Evolutionary conservation across 441 rosid genomes (phyloP).

Genomic region (Isatis lusitanica): DNA sequence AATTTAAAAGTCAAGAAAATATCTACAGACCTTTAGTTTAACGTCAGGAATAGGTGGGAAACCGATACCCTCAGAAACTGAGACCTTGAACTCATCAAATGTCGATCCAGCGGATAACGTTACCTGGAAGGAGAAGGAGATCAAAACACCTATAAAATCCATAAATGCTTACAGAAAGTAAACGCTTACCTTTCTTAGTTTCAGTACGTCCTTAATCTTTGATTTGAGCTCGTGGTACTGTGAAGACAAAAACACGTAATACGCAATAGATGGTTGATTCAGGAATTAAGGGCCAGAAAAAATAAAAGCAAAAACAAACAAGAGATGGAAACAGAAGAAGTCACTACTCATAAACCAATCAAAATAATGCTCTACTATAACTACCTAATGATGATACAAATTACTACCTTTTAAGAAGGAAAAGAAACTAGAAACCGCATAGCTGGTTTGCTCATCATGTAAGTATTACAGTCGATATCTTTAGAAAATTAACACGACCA

Average conservation of each 20-base stretch:
- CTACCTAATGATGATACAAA: slow-evolving; percentile 6
- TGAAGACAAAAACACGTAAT: slow-evolving; percentile 20
- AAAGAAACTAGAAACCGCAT: not conserved
- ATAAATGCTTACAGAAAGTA: slow-evolving; percentile 8
- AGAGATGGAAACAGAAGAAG: slow-evolving; percentile 1
- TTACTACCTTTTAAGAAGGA: not conserved
- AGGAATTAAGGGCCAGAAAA: not conserved
- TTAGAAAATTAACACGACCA: not conserved
- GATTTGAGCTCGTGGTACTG: slow-evolving; percentile 66
- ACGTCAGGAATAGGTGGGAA: slow-evolving; percentile 47
- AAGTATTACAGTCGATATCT: not conserved
- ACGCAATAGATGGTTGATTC: slow-evolving; percentile 9
- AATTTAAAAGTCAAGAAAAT: not conserved
- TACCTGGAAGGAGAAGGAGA: slow-evolving; percentile 45
- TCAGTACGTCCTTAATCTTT: slow-evolving; percentile 59
- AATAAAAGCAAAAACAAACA: not conserved
- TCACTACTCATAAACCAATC: slow-evolving; percentile 16
- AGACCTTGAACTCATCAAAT: slow-evolving; percentile 57
- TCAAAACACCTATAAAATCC: slow-evolving; percentile 18
- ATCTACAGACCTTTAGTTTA: slow-evolving; percentile 48
- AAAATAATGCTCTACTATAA: not conserved
- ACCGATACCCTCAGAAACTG: slow-evolving; percentile 48
- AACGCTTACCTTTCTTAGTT: slow-evolving; percentile 51
- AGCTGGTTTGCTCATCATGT: slow-evolving; percentile 7
- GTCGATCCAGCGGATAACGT: slow-evolving; percentile 49